Base-by-base conservation (phyloP, 1,284 basidiomycete genomes). In the Sporisorium exsertum region DNA sequence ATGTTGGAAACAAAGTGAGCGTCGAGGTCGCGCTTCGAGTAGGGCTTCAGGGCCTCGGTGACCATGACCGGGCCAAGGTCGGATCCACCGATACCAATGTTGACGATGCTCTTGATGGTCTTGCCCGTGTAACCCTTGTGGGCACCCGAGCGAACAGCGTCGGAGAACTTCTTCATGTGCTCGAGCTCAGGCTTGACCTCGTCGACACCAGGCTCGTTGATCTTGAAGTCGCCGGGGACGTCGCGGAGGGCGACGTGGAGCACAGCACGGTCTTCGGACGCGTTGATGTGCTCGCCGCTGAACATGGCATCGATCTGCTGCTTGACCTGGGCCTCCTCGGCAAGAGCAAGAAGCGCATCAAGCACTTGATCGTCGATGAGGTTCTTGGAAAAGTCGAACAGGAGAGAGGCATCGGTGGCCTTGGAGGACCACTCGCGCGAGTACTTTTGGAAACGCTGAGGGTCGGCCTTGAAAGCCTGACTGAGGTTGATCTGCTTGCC, bases 71-170 rank as follows among this genome's bases (percentile, higher is more conserved):
- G 96, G 32, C 96, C 96, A 55, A 99, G 89, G 87, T 99, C 96
- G 40, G 95, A 97, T 59, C 96, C 96, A 72, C 96, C 97, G 84
- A 99, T 99, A 78, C 96, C 96, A 81, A 99, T 97, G 89, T 98
- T 99, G 86, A 99, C 95, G 87, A 99, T 91, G 60, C 94, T 91
- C 84, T 92, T 91, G 89, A 99, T 98, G 20, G 90, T 84, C 88
- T 98, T 97, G 67, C 96, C 96, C 0, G 95, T 97, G 89, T 97
- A 98, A 33, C 97, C 97, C 87, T 93, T 97, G 94, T 94, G 96
- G 52, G 88, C 88, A 32, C 95, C 95, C 72, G 89, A 92, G 71
- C 96, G 90, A 53, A 99, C 90, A 42, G 91, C 88, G 46, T 97
- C 91, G 58, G 92, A 90, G 88, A 99, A 99, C 85, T 90, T 88